Evolutionary conservation across 768 basidiomycete genomes (phyloP).

Genomic region (Cyclocybe cylindracea): DNA sequence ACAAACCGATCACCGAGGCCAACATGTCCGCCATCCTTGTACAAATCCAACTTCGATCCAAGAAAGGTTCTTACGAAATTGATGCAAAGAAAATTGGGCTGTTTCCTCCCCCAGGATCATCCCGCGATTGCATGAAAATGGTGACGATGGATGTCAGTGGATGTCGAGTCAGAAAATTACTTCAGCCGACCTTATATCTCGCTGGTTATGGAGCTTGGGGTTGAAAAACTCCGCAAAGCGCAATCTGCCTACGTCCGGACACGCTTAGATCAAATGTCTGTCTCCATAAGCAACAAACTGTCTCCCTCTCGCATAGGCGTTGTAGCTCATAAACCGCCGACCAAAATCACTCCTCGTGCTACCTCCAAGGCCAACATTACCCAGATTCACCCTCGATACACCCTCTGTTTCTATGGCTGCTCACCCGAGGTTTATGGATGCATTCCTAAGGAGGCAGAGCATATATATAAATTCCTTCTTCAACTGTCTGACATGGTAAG

Average conservation of each 20-base stretch:
- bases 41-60: constrained; percentile 6
- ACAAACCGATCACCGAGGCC: constrained; percentile 6
- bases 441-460: background rate
- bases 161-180: background rate
- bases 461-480: too few species aligned
- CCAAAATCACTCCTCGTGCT: background rate
- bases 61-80: background rate
- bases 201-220: constrained; percentile 13
- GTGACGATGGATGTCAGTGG: background rate
- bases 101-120: constrained; percentile 3
- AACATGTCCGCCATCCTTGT: constrained; percentile 16
- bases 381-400: constrained; percentile 6
- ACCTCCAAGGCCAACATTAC: background rate
- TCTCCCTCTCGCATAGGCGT: background rate
- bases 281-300: background rate
- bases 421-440: constrained; percentile 4
- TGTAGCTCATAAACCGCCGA: background rate
- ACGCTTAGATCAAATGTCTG: background rate
- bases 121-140: background rate
- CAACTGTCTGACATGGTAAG: too few species aligned
- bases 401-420: constrained; percentile 6
- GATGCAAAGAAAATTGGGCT: background rate
- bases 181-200: constrained; percentile 11
- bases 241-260: background rate
- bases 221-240: background rate